Conservation (phyloP, 306 rosid genomes). For the Herpetospermum pedunculosum region DNA sequence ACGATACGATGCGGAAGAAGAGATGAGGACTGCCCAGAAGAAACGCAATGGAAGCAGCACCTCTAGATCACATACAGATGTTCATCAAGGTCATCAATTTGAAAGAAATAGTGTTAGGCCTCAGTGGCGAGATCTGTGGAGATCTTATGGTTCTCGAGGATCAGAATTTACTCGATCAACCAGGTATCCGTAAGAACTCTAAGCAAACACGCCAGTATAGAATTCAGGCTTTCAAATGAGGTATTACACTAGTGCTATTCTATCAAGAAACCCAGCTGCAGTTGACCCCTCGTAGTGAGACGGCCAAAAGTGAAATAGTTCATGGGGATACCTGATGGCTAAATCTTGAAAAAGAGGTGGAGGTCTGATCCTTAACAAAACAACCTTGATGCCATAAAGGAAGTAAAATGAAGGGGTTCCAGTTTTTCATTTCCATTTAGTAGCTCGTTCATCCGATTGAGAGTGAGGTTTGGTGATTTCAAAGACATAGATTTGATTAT, state of each 20-base stretch:
- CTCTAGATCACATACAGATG: constrained; percentile 44
- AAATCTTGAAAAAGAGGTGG: background rate
- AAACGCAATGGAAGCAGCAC: constrained; percentile 48
- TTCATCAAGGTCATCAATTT: constrained; percentile 47
- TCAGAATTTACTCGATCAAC: constrained; percentile 44
- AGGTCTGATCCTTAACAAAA: background rate
- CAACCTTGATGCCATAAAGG: background rate
- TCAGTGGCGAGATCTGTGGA: constrained; percentile 63
- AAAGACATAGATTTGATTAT: background rate
- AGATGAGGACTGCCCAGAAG: constrained; percentile 67
- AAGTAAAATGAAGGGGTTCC: constrained; percentile 1
- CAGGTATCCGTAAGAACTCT: constrained; percentile 30
- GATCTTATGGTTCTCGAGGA: constrained; percentile 48
- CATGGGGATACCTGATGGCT: background rate
- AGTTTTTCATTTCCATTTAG: background rate
- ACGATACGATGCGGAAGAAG: constrained; percentile 81
- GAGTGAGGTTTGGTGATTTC: background rate
- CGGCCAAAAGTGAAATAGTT: background rate
- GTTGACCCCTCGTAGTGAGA: background rate
- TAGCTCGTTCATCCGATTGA: background rate
- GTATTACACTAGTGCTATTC: background rate
- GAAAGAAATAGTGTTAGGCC: constrained; percentile 49
- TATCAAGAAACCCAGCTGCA: constrained; percentile 4
- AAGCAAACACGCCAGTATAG: background rate
- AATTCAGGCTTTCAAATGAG: background rate